A percentile compares a stretch with the other conserved stretches of the same genome.
Conservation (phyloP, 768 basidiomycete species). For the Paxillus ammoniavirescens region DNA sequence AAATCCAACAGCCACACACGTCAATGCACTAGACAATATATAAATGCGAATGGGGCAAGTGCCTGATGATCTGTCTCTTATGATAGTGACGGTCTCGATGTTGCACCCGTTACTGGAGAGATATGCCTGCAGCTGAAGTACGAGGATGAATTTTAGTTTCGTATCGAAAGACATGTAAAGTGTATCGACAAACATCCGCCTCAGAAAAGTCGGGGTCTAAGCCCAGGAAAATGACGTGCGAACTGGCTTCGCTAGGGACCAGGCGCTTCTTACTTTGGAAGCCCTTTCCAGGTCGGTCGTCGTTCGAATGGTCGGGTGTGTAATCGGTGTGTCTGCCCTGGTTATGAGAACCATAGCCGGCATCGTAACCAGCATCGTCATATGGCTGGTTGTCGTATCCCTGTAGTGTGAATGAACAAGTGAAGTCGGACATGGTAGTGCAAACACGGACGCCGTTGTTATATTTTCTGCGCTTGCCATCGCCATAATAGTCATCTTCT, state of each 20-base stretch:
- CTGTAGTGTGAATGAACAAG: slow-evolving; percentile 30
- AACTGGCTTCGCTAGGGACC: slow-evolving; percentile 80
- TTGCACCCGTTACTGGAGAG: slow-evolving; percentile 69
- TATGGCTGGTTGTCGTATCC: slow-evolving; percentile 53
- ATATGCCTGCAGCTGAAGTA: slow-evolving; percentile 72
- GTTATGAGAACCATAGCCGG: slow-evolving; percentile 29
- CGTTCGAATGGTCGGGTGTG: slow-evolving; percentile 48
- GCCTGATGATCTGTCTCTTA: slow-evolving; percentile 96
- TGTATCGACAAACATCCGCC: slow-evolving; percentile 73
- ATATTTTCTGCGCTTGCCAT: slow-evolving; percentile 77
- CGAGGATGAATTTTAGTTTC: slow-evolving; percentile 33
- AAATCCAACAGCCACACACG: slow-evolving; percentile 64
- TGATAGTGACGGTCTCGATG: slow-evolving; percentile 89
- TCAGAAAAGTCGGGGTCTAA: slow-evolving; percentile 91
- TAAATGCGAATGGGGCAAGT: slow-evolving; percentile 80
- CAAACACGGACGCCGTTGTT: slow-evolving; percentile 64
- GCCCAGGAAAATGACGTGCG: slow-evolving; percentile 94
- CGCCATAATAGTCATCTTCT: slow-evolving; percentile 68
- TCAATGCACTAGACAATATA: slow-evolving; percentile 67
- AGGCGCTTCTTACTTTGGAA: slow-evolving; percentile 71
- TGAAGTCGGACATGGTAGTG: neutral
- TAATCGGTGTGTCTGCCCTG: slow-evolving; percentile 29
- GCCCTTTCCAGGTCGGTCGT: slow-evolving; percentile 44
- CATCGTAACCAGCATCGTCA: slow-evolving; percentile 44
- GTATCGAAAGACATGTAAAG: slow-evolving; percentile 36